Evolutionary conservation across 257 asterid species (phyloP), one percentile per base, ranked within the genome.

Genomic region (Ehretia macrophylla): DNA sequence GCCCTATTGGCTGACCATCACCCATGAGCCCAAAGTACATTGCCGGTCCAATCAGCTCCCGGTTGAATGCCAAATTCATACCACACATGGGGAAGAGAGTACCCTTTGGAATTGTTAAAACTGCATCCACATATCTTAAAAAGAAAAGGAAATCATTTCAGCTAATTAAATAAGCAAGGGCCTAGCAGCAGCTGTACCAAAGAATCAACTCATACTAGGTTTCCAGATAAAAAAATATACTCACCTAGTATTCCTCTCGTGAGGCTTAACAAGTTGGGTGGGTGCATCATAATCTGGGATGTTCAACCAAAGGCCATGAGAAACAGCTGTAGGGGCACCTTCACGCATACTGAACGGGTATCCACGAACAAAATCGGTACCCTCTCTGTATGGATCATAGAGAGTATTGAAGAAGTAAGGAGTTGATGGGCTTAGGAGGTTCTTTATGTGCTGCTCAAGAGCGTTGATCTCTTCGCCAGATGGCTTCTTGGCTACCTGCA

Each of bases 21-120:
- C 95, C 95, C 94, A 87, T 84, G 71, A 84, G 88, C 20, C 95
- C 95, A 65, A 87, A 87, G 83, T 87, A 87, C 95, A 87, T 87
- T n/a, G 94, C 95, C 1, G 95, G 94, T 52, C 95, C 95, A 23
- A 86, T 86, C 49, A 86, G 77, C 12, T 86, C 93, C 32, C 95
- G 92, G 68, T 86, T 56, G 77, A 86, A 86, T 0, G 73, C 95
- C 81, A 86, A 72, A 54, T 86, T 86, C 95, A 86, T 86, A 14
- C 88, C 91, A 51, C 95, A 86, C 95, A 86, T 86, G 14, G 95
- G 95, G 72, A 79, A 86, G 40, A 86, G 53, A 19, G 88, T 82
- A 11, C 87, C 86, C 81, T 82, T 86, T 23, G 95, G 95, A 60
- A 87, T 84, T 0, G 95, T 84, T 85, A 87, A 32, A 55, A 87